Base-by-base conservation (phyloP, 164 flowering plant species). In the Stephania cephalantha region DNA sequence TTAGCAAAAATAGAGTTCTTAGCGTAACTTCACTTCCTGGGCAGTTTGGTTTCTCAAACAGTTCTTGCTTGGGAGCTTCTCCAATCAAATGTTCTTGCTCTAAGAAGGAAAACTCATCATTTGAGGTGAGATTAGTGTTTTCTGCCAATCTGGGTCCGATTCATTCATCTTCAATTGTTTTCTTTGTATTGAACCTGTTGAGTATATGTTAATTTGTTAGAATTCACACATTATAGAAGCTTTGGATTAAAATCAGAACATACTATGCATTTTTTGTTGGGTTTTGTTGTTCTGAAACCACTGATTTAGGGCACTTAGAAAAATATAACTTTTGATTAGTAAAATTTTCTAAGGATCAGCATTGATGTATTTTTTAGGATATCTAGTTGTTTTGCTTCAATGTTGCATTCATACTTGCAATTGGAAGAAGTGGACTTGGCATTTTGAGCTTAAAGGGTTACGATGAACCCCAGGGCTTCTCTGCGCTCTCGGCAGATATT, bases 381-480 rank as follows among this genome's bases (percentile, higher is more conserved):
- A 11, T 29, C 1, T 5, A 66, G 30, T 1, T 0, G 5, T 66
- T 29, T 29, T 66, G 30, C 69, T 66, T 66, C 44, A 66, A 35
- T 66, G 44, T 0, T 66, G 8, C 11, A 29, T 66, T 17, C 11
- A 9, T 66, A 2, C 44, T 25, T 66, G 30, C 69, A 29, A 25
- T 2, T 66, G 3, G 13, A 4, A 2, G 5, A 30, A 66, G 5
- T 30, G 25, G 29, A 30, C 11, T 29, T 25, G 69, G 67, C 69
- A 22, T 67, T 45, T 30, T 69, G 22, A 44, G 46, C 25, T 46
- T 45, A 63, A 46, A 61, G 29, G 9, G 64, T 61, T 61, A 29
- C 76, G 52, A 68, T 66, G 25, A 30, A 35, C 75, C 67, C 70
- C 76, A 90, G 93, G 87, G 83, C 0, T 94, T 94, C 79, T 89